A percentile compares a stretch with the other conserved stretches of the same genome.
These are phyloP conservation scores for Macrotyloma uniflorum DNA, from an alignment of 306 rosid genomes.

Conservation along the genomic window DNA sequence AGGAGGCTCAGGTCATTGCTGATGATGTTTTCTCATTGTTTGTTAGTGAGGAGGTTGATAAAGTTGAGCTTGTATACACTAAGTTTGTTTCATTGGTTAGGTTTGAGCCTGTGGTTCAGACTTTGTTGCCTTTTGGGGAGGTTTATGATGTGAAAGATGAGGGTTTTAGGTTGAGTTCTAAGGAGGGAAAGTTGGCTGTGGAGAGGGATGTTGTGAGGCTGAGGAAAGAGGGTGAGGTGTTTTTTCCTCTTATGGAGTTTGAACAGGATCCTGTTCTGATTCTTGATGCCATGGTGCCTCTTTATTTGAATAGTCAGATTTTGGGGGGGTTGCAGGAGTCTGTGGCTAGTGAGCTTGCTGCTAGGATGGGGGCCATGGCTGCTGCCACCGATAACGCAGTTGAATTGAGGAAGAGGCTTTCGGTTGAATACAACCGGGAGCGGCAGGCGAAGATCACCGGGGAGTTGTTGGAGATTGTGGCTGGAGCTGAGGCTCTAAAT, in stretches of 20 bases:
- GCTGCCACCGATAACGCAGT: constrained; percentile 76
- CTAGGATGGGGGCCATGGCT: constrained; percentile 86
- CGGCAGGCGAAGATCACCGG: constrained; percentile 82
- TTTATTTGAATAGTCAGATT: constrained; percentile 77
- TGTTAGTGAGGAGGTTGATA: constrained; percentile 78
- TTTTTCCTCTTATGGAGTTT: constrained; percentile 53
- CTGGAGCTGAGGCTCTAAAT: constrained; percentile 74
- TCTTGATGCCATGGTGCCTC: constrained; percentile 87
- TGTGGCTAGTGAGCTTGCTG: constrained; percentile 80
- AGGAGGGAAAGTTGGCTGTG: constrained; percentile 65
- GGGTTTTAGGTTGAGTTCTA: constrained; percentile 68
- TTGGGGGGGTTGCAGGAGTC: constrained; percentile 83
- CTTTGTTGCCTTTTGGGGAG: constrained; percentile 75
- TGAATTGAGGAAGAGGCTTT: constrained; percentile 67
- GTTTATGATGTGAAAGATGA: constrained; percentile 61
- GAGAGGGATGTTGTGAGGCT: constrained; percentile 50
- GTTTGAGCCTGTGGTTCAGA: constrained; percentile 67
- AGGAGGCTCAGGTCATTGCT: constrained; percentile 78
- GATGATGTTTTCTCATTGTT: constrained; percentile 73
- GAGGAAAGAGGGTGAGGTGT: constrained; percentile 32
- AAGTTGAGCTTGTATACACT: constrained; percentile 74
- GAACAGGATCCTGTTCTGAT: constrained; percentile 90
- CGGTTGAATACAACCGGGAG: constrained; percentile 53
- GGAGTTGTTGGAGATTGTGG: constrained; percentile 82
- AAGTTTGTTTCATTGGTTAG: constrained; percentile 66